A percentile compares a stretch with the other conserved stretches of the same genome.
Conservation (phyloP, 768 basidiomycete species). For the Suillus clintonianus region DNA sequence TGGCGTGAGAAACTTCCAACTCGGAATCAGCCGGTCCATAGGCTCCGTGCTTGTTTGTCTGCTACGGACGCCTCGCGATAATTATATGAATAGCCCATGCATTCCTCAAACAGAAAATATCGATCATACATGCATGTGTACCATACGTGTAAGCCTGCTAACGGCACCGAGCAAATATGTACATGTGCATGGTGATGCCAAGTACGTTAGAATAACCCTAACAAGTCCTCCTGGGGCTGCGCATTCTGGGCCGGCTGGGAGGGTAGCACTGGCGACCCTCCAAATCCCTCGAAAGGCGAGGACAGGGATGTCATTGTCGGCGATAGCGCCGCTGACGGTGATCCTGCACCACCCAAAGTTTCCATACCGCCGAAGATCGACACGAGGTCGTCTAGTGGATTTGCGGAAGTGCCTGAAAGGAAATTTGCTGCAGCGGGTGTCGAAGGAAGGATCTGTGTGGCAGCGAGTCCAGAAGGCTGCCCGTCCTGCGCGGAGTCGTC, state of each 20-base stretch:
- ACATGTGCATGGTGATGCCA: not conserved
- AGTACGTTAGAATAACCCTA: conserved; percentile 51
- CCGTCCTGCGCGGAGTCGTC: conserved; percentile 61
- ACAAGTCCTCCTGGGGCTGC: conserved; percentile 48
- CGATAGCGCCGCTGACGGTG: conserved; percentile 14
- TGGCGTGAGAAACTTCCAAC: not conserved
- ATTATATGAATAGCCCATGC: not conserved
- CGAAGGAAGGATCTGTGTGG: conserved; percentile 70
- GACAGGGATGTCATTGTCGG: conserved; percentile 4
- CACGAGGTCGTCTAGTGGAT: conserved; percentile 91
- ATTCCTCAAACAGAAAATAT: not conserved
- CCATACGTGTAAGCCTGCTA: not conserved
- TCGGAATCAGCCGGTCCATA: not conserved
- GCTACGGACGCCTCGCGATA: not conserved
- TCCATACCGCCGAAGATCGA: conserved; percentile 78
- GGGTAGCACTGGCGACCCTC: conserved; percentile 10
- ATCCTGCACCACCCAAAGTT: conserved; percentile 24
- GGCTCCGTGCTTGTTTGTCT: not conserved
- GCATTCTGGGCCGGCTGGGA: conserved; percentile 23
- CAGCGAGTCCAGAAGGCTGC: conserved; percentile 75
- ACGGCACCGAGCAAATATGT: not conserved
- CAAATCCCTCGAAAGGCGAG: conserved; percentile 23
- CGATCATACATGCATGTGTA: not conserved
- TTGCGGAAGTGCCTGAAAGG: conserved; percentile 77
- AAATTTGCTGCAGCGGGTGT: conserved; percentile 76